Percentiles rank a stretch among this genome's conserved stretches.
Evolutionary conservation across 2,329 filamentous ascomycete species (phyloP).

Genomic region (Coleophoma eucalyptorum): DNA sequence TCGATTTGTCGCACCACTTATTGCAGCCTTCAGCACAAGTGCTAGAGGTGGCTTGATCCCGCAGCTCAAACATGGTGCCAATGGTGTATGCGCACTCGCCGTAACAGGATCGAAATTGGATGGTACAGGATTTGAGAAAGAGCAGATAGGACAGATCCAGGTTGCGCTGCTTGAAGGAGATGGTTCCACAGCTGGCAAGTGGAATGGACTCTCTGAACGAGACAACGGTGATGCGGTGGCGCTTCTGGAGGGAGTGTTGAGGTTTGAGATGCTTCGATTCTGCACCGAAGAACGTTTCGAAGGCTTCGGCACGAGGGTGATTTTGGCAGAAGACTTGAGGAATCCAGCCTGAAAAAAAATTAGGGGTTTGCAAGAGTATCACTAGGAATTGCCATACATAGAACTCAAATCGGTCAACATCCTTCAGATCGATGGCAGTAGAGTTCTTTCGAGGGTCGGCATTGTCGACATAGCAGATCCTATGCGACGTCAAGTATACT

Average conservation of each 20-base stretch:
- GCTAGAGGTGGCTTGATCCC: conserved; percentile 87
- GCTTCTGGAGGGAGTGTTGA: conserved; percentile 42
- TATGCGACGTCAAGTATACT: conserved; percentile 93
- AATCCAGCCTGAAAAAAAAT: conserved; percentile 67
- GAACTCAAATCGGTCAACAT: conserved; percentile 86
- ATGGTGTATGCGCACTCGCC: conserved; percentile 72
- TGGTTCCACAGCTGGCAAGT: conserved; percentile 40
- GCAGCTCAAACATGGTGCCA: conserved; percentile 87
- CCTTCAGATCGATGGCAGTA: conserved; percentile 80
- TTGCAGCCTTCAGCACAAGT: conserved; percentile 81
- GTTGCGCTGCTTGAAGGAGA: conserved; percentile 61
- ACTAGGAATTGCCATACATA: conserved; percentile 53
- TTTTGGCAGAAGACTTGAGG: conserved; percentile 89
- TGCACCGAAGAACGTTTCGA: conserved; percentile 60
- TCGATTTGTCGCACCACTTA: conserved; percentile 66
- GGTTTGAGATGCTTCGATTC: conserved; percentile 44
- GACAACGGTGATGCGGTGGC: conserved; percentile 42
- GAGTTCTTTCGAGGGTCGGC: conserved; percentile 81
- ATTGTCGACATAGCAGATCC: conserved; percentile 91
- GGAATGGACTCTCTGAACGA: conserved; percentile 37
- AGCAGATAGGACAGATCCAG: conserved; percentile 96
- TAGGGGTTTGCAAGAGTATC: background rate
- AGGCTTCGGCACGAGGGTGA: conserved; percentile 83
- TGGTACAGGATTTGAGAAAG: conserved; percentile 87
- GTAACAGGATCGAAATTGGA: conserved; percentile 88